Base-by-base conservation (phyloP, 1,284 basidiomycete genomes). In the Blastosporella zonata region DNA sequence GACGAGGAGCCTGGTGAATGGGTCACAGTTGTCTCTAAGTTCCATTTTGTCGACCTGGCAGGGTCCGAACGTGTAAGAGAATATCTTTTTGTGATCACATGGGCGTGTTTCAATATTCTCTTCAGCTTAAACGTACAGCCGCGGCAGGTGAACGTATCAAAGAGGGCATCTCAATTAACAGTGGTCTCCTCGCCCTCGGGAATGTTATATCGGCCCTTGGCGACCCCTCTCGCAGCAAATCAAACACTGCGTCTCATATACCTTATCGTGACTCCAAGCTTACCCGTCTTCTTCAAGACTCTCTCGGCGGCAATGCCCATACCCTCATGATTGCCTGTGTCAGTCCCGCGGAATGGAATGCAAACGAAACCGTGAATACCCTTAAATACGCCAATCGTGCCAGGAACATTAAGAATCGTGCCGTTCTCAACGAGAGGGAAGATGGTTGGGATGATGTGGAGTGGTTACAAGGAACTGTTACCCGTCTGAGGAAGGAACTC, bases 261-360 rank as follows among this genome's bases (percentile, higher is more conserved):
- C 95, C 95, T 4, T 99, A 99, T 69, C 93, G 95, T 44, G 95
- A 98, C 71, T 96, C 93, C 10, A 99, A 98, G 68, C 87, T 98
- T 58, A 97, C 94, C 2, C 85, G 94, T 35, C 70, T 88, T 51
- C 75, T 98, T 12, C 95, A 98, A 84, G 95, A 98, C 68, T 98
- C 95, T 10, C 82, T 99, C n/a, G 96, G 96, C 40, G 96, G 96
- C 31, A 99, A 98, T 67, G 90, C 96, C 1, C 90, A 97, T 62
- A 99, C 97, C 2, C 85, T 97, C 55, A 99, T 99, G 97, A 94
- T 99, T 58, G 96, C 96, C 8, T 99, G 97, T 67, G 88, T 98
- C 53, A 96, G 93, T 56, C 90, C 95, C 9, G 88, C 89, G 0
- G 97, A 99, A 68, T 96, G 85, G 82, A 99, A 99, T 67, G 82